Conservation (phyloP, 1,284 basidiomycete genomes). For the Coniferiporia sulphurascens region DNA sequence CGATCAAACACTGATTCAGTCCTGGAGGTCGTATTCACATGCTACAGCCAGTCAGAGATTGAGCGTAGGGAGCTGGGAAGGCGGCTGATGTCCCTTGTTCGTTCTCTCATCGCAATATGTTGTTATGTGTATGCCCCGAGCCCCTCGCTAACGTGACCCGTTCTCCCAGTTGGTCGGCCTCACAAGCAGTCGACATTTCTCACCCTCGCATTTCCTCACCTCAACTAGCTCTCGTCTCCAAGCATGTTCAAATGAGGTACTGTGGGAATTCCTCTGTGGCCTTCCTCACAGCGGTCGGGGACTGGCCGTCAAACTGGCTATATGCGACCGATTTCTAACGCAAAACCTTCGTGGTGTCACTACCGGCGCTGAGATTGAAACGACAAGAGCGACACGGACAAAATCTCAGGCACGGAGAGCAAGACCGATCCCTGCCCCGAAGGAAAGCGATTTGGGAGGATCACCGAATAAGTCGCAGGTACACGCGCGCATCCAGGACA, state of each 20-base stretch:
- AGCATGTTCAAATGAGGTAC: neutral
- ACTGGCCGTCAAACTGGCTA: slow-evolving; percentile 5
- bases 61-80: slow-evolving; percentile 40
- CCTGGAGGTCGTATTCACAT: slow-evolving; percentile 51
- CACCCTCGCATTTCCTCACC: slow-evolving; percentile 3
- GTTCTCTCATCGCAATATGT: slow-evolving; percentile 6
- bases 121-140: slow-evolving; percentile 1
- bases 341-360: neutral
- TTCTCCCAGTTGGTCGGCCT: slow-evolving; percentile 50
- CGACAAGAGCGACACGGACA: neutral
- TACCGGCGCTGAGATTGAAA: neutral
- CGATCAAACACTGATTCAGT: slow-evolving; percentile 57
- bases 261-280: slow-evolving; percentile 5
- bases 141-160: neutral
- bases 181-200: slow-evolving; percentile 39
- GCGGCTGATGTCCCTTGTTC: slow-evolving; percentile 50
- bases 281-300: slow-evolving; percentile 10
- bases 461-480: neutral
- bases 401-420: slow-evolving; percentile 13
- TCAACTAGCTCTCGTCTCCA: slow-evolving; percentile 7
- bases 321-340: slow-evolving; percentile 15
- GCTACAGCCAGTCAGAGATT: slow-evolving; percentile 40
- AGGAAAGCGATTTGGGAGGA: neutral
- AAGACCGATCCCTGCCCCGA: neutral
- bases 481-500: neutral